A percentile compares a stretch with the other conserved stretches of the same genome.
Conservation (phyloP, 805 yeast species). For the Metschnikowia hibisci region DNA sequence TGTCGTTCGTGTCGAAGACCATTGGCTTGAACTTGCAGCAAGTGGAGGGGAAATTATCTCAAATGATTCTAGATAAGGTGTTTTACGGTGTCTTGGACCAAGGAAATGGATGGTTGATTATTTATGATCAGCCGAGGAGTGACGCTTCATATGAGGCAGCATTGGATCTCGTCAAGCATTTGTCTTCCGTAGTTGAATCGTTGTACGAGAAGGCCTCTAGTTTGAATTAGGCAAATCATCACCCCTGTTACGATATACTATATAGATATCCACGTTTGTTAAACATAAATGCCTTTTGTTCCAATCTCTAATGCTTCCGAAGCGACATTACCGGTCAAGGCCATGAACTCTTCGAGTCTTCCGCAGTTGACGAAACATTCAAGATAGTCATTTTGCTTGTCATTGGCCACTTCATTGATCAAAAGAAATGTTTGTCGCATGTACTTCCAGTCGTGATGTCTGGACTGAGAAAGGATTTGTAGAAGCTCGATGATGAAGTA, state of each 20-base stretch:
- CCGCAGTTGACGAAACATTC: constrained; percentile 57
- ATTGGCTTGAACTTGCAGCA: constrained; percentile 85
- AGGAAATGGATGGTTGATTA: constrained; percentile 95
- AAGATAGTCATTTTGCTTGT: constrained; percentile 53
- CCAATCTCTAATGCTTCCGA: constrained; percentile 48
- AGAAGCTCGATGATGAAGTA: constrained; percentile 64
- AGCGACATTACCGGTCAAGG: constrained; percentile 52
- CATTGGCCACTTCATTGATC: constrained; percentile 65
- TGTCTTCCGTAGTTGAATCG: constrained; percentile 84
- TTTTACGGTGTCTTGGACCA: constrained; percentile 96
- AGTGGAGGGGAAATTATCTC: constrained; percentile 90
- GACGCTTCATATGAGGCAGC: constrained; percentile 89
- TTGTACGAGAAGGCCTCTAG: constrained; percentile 91
- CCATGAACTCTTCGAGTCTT: constrained; percentile 50
- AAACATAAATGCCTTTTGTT: constrained; percentile 39
- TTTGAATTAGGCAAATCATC: constrained; percentile 46
- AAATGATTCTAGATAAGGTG: constrained; percentile 94
- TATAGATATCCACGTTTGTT: constrained; percentile 5
- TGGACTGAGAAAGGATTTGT: constrained; percentile 41
- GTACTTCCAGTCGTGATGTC: constrained; percentile 40
- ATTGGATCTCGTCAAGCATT: constrained; percentile 78
- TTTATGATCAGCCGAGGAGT: constrained; percentile 82
- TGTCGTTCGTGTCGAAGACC: constrained; percentile 78
- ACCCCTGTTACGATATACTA: neutral
- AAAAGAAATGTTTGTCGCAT: constrained; percentile 55